phyloP scores from a whole-genome alignment of 768 basidiomycete species.

The Suillus variegatus region DNA sequence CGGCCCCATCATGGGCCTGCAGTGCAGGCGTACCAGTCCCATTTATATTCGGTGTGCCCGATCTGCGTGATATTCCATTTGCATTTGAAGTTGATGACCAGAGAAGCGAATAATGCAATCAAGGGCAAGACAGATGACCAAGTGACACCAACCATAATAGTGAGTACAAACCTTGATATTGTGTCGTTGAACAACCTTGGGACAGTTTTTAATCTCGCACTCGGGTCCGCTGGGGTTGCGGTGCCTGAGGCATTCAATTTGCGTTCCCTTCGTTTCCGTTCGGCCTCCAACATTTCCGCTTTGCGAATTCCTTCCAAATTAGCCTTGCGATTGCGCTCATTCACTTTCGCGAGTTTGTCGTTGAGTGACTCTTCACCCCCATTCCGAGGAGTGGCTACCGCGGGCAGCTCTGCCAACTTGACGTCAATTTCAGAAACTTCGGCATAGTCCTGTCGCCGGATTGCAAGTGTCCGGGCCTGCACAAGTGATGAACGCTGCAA shows the following conservation, averaged over 20 bases:
- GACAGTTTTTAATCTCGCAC: slow-evolving; percentile 66
- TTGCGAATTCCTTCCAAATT: slow-evolving; percentile 80
- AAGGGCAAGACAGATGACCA: slow-evolving; percentile 16
- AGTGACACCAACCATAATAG: slow-evolving; percentile 4
- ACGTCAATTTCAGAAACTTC: slow-evolving; percentile 65
- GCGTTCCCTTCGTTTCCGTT: slow-evolving; percentile 70
- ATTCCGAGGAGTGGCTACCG: slow-evolving; percentile 17
- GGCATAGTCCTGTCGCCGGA: slow-evolving; percentile 66
- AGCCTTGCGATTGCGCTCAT: slow-evolving; percentile 86
- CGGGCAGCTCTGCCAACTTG: slow-evolving; percentile 57
- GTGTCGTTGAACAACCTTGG: slow-evolving; percentile 56
- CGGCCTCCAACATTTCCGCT: slow-evolving; percentile 69
- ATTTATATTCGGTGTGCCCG: slow-evolving; percentile 50
- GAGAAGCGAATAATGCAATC: slow-evolving; percentile 20
- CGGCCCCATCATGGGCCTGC: slow-evolving; percentile 27
- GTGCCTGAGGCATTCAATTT: slow-evolving; percentile 48
- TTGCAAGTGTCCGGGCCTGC: slow-evolving; percentile 73
- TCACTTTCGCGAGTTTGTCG: slow-evolving; percentile 73
- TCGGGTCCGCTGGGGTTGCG: slow-evolving; percentile 55
- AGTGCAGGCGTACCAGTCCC: slow-evolving; percentile 43
- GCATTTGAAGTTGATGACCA: slow-evolving; percentile 11
- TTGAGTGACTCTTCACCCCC: slow-evolving; percentile 34
- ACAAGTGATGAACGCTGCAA: slow-evolving; percentile 68
- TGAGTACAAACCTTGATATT: slow-evolving; percentile 58
- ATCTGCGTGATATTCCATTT: slow-evolving; percentile 22